Conservation (phyloP, 192 early-diverging fungal species). For the Glomus cerebriforme region DNA sequence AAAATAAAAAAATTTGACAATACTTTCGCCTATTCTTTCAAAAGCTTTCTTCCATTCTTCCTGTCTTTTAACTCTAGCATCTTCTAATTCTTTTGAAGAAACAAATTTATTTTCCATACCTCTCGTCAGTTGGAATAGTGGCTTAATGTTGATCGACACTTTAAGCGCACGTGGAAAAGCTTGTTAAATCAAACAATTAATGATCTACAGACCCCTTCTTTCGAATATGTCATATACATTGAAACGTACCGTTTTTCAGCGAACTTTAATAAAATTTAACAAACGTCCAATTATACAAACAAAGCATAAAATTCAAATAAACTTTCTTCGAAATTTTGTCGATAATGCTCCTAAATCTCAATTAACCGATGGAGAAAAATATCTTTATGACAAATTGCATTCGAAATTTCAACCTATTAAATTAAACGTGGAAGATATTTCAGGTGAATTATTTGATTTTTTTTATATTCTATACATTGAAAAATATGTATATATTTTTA, state of each 20-base stretch:
- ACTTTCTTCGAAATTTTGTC: neutral
- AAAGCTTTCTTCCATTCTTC: constrained; percentile 42
- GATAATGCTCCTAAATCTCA: neutral
- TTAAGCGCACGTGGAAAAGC: no score
- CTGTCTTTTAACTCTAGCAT: constrained; percentile 38
- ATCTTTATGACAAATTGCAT: constrained; percentile 75
- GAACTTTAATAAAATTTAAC: neutral
- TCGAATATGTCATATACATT: no score
- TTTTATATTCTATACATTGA: neutral
- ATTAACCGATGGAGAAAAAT: constrained; percentile 66
- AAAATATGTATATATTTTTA: neutral
- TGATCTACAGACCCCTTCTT: no score
- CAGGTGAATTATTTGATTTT: constrained; percentile 52
- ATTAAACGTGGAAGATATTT: constrained; percentile 80
- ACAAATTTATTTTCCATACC: constrained; percentile 22
- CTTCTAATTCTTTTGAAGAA: constrained; percentile 35
- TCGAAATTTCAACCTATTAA: constrained; percentile 66
- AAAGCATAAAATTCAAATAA: neutral
- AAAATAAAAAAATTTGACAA: neutral
- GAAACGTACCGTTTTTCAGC: neutral
- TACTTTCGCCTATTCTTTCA: constrained; percentile 33
- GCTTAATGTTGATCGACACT: neutral
- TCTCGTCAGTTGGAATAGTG: no score
- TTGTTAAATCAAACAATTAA: no score
- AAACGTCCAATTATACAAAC: neutral